Base-by-base conservation (phyloP, 2,329 filamentous ascomycete genomes). In the Curvularia sp. region DNA sequence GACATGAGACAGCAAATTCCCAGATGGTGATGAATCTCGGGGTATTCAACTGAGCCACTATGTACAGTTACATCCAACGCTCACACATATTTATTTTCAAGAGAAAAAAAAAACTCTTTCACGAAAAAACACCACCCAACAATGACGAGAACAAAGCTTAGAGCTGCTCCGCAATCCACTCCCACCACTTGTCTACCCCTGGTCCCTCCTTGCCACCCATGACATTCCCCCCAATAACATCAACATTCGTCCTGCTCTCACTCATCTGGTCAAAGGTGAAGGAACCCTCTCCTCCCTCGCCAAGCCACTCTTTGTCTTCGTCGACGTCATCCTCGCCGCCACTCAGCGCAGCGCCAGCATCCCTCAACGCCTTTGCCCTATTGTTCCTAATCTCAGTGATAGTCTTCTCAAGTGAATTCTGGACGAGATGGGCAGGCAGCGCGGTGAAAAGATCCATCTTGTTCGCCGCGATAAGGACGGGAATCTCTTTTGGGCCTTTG, bases 401-500 rank as follows among this genome's bases (percentile, higher is more conserved):
- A 76, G 97, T 94, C 12, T 84, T 82, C 79, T 98, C 93, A 13
- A 99, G 81, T 63, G 85, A 86, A 52, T 83, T 83, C 76, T 86
- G 89, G 58, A 97, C 91, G 30, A 96, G 82, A 5, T 85, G 84
- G 0, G 91, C 86, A 0, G 95, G 95, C 50, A 97, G 80, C 7
- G 94, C 92, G 0, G 95, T 97, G 75, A 99, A 99, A 1, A 99
- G 83, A 76, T 99, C 95, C 74, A 93, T 85, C 83, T 99, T 99
- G 79, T 98, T 99, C 53, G 93, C 93, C 1, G 93, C 93, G 32
- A 99, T 82, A 34, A 99, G 83, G 7, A 99, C 84, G 0, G 91
- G 88, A 8, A 95, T 83, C 21, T 85, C 82, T 21, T 81, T 79
- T 0, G 86, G 83, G 0, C 81, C 82, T 67, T 87, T 88, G 45